A percentile compares a stretch with the other conserved stretches of the same genome.
Conservation (phyloP, 371 early-diverging fungal species). For the Mucor irregularis region DNA sequence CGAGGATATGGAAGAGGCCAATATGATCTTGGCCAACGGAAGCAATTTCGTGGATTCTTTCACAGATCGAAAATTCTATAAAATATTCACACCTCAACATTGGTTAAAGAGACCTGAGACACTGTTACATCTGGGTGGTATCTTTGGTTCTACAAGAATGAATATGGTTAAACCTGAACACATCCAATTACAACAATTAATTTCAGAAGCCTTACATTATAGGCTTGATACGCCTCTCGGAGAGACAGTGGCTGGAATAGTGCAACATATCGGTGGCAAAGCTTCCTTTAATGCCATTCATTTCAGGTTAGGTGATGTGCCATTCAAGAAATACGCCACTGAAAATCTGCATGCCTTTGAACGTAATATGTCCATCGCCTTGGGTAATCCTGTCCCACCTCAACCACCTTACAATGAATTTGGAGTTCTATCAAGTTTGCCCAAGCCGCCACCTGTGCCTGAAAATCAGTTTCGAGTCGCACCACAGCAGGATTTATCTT, state of each 20-base stretch:
- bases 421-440: conserved; percentile 9
- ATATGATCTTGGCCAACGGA: conserved; percentile 32
- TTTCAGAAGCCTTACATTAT: conserved; percentile 35
- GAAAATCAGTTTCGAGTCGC: conserved; percentile 6
- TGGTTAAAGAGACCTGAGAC: conserved; percentile 38
- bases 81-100: conserved; percentile 28
- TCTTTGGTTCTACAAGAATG: conserved; percentile 60
- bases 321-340: conserved; percentile 42
- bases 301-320: conserved; percentile 55
- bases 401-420: conserved; percentile 17
- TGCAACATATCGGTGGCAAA: conserved; percentile 50
- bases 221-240: conserved; percentile 30
- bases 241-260: conserved; percentile 48
- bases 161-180: conserved; percentile 43
- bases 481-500: conserved; percentile 12
- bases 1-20: conserved; percentile 32
- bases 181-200: conserved; percentile 22
- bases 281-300: conserved; percentile 52
- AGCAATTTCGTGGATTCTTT: conserved; percentile 48
- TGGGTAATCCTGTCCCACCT: conserved; percentile 24
- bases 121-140: conserved; percentile 54
- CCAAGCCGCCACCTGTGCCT: conserved; percentile 19
- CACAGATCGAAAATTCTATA: conserved; percentile 35
- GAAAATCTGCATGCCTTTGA: conserved; percentile 37
- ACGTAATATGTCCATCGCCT: conserved; percentile 29